phyloP scores from a whole-genome alignment of 768 basidiomycete species.

The Mycena leptocephala region DNA sequence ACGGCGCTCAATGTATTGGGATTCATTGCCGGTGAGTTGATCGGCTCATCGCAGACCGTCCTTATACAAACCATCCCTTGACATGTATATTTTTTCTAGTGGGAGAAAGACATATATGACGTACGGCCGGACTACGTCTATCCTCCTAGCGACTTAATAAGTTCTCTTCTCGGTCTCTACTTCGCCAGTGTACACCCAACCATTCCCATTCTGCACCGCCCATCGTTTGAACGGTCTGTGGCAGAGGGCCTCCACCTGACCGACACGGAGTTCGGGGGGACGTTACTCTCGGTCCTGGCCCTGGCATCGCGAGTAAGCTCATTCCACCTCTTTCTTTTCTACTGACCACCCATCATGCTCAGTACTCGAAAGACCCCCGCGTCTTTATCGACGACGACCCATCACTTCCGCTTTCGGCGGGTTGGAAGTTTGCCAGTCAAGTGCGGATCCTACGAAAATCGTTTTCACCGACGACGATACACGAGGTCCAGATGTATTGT shows the following conservation, averaged over 20 bases:
- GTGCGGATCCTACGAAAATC: slow-evolving; percentile 73
- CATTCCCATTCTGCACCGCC: slow-evolving; percentile 78
- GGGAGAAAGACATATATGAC: slow-evolving; percentile 52
- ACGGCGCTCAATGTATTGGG: slow-evolving; percentile 37
- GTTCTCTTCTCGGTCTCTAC: slow-evolving; percentile 68
- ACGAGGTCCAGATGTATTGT: slow-evolving; percentile 80
- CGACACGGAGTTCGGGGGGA: slow-evolving; percentile 67
- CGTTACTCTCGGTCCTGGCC: slow-evolving; percentile 79
- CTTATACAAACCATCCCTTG: no score
- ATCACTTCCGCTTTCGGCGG: slow-evolving; percentile 61
- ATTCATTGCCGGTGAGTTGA: slow-evolving; percentile 19
- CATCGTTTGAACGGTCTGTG: slow-evolving; percentile 72
- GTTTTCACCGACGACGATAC: slow-evolving; percentile 69
- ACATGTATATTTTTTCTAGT: slow-evolving; percentile 43
- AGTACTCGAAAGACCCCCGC: slow-evolving; percentile 12
- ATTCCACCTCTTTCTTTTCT: slow-evolving; percentile 54
- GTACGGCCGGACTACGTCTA: slow-evolving; percentile 53
- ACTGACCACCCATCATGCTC: slow-evolving; percentile 47
- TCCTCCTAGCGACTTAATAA: slow-evolving; percentile 66
- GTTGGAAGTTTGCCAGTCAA: slow-evolving; percentile 75
- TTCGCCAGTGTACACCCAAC: slow-evolving; percentile 67
- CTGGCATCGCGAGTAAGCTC: slow-evolving; percentile 62
- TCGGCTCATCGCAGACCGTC: no score
- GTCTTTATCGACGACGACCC: slow-evolving; percentile 33
- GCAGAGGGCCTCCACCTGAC: slow-evolving; percentile 63